These are phyloP conservation scores for Jaltomata sinuosa DNA, from an alignment of 257 asterid species.

Conservation along the genomic window DNA sequence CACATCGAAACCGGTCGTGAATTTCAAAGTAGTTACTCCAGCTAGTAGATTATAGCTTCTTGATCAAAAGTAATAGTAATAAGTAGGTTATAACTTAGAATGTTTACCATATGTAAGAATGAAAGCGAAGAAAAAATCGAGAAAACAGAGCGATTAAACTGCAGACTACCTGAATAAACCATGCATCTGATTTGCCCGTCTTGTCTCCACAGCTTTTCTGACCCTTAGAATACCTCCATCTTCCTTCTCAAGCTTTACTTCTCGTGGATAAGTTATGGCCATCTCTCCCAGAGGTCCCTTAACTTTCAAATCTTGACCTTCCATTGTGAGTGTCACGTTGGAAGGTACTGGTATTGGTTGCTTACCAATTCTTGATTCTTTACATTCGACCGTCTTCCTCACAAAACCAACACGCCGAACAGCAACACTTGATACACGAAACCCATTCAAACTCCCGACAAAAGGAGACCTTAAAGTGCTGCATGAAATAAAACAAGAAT, in stretches of 20 bases:
- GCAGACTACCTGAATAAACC: constrained; percentile 73
- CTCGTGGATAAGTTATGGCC: constrained; percentile 79
- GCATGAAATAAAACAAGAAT: background rate
- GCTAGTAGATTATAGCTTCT: background rate
- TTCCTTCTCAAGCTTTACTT: constrained; percentile 52
- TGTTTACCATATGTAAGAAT: background rate
- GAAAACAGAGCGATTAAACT: background rate
- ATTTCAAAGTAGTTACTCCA: background rate
- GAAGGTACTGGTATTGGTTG: constrained; percentile 83
- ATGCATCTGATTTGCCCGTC: constrained; percentile 96
- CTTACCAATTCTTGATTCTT: constrained; percentile 96
- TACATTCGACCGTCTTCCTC: constrained; percentile 61
- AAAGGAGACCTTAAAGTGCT: constrained; percentile 48
- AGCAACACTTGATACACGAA: constrained; percentile 28
- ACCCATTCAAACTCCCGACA: constrained; percentile 35
- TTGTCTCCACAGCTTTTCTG: constrained; percentile 61
- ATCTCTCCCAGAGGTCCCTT: constrained; percentile 96
- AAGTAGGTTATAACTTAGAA: background rate
- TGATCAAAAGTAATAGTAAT: background rate
- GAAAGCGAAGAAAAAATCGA: background rate
- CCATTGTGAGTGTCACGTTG: constrained; percentile 55
- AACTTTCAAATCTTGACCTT: constrained; percentile 72
- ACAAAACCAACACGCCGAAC: constrained; percentile 19
- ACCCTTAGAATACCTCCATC: constrained; percentile 68
- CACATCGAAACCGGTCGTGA: background rate